Base-by-base conservation (phyloP, 768 basidiomycete species). In the Russula compacta region DNA sequence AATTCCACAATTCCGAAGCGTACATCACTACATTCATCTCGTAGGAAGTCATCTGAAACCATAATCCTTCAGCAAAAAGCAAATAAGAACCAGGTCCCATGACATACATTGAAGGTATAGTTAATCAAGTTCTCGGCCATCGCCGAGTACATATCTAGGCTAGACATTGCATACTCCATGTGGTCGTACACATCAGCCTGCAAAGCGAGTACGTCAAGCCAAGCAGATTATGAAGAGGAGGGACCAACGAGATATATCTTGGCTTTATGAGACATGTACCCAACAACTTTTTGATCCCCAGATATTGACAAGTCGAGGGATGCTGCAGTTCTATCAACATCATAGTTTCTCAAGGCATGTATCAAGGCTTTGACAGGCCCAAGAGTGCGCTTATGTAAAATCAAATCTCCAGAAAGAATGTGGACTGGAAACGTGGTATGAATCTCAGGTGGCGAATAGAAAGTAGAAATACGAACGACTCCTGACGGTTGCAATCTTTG, bases 1-100 rank as follows among this genome's bases (percentile, higher is more conserved):
- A 57, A 50, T 19, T 42, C 21, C 56, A 47, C 48, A 35, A 53
- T 15, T 61, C 9, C 36, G 39, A 46, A n/a, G 70, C 78, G 43
- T 67, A 81, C 86, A 89, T 89, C 51, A 84, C 82, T 69, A 84
- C 77, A 68, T 88, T 88, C 84, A 84, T 87, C 65, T 87, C 82
- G 69, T 87, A 84, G 11, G 85, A 84, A 15, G 83, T 80, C 73
- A 85, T 79, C 86, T 87, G 11, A 17, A 35, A 36, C 15, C 38
- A 67, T 14, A 61, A 12, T n/a, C 21, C 19, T 53, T 49, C 35
- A 50, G 57, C 14, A 40, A 15, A 24, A 9, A 19, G 6, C 17
- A 11, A n/a, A 17, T 33, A 32, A 52, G 38, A 48, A 49, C 1
- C 29, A 35, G 36, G 10, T 50, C 17, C 36, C 39, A 24, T 11